Base-by-base conservation (phyloP, 768 basidiomycete species). In the Tricholomella constricta region DNA sequence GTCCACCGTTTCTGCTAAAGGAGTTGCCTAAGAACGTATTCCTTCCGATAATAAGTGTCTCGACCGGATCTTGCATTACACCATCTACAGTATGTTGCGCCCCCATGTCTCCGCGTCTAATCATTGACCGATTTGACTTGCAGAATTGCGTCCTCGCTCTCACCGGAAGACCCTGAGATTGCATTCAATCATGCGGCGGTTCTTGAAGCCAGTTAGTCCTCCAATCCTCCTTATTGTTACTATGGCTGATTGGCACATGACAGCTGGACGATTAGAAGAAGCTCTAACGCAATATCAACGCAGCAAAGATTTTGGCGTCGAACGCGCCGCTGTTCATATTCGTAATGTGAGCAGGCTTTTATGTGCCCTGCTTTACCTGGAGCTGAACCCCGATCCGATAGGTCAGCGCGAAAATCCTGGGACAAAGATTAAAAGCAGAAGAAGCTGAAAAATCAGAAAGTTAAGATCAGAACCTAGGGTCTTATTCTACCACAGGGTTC, bases 161-260 rank as follows among this genome's bases (percentile, higher is more conserved):
- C 86, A 54, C 92, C 92, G 41, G 88, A 91, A 68, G 92, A 94
- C 76, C 86, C 89, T 67, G 92, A 94, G 68, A 91, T 94, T 64
- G 86, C 89, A 14, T 94, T 93, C 78, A 94, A 94, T 74, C 81
- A 92, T 53, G 92, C 89, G 45, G 92, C 91, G 40, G 90, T 94
- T 62, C 78, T 94, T 55, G 92, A 94, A 84, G 91, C 92, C 51
- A 83, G 92, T 91, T 61, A 62, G 86, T 78, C 51, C 54, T 63
- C 65, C 34, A 29, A 29, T 15, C 25, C 17, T 48, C 32, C 35
- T 56, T 48, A 47, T 58, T 56, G 55, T 43, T 45, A 41, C 41
- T 52, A 9, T 41, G 69, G 59, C 65, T 72, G 58, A 60, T 52
- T 57, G 45, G 56, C 43, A 40, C 52, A 37, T 64, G 60, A 54